A percentile compares a stretch with the other conserved stretches of the same genome.
phyloP scores from a whole-genome alignment of 2,329 filamentous ascomycete species.

The Alternaria gansuensis region DNA sequence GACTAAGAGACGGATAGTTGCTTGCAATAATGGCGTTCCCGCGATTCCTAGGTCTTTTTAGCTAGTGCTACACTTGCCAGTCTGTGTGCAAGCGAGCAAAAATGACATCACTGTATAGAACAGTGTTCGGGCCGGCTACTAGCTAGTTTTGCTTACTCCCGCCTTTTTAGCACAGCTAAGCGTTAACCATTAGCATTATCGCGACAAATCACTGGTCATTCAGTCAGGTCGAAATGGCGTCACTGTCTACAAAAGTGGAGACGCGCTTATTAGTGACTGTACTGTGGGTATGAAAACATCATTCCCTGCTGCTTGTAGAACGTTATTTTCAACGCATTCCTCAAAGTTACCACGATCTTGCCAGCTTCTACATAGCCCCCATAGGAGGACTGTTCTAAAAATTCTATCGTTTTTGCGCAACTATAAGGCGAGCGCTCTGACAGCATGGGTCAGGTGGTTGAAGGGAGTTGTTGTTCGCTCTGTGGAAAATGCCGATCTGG shows the following conservation, averaged over 20 bases:
- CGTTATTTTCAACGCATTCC: not conserved
- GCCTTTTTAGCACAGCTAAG: conserved; percentile 1
- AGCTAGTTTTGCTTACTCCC: conserved; percentile 4
- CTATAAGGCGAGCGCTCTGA: not conserved
- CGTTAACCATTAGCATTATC: conserved; percentile 1
- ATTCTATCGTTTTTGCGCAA: not conserved
- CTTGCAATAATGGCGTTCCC: not conserved
- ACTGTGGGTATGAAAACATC: not conserved
- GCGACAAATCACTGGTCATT: not conserved
- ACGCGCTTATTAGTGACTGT: conserved; percentile 1
- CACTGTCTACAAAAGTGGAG: not conserved
- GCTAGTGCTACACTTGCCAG: too few species aligned
- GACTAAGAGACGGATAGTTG: not conserved
- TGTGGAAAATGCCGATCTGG: conserved; percentile 14
- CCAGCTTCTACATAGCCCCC: not conserved
- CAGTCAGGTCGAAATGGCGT: not conserved
- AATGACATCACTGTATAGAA: too few species aligned
- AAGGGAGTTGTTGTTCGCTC: conserved; percentile 11
- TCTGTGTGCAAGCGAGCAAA: too few species aligned
- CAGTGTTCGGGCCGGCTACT: too few species aligned
- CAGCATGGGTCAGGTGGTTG: not conserved
- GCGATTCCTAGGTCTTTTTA: not conserved
- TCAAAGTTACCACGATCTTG: not conserved
- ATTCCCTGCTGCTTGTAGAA: not conserved
- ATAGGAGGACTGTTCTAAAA: not conserved